Base-by-base conservation (phyloP, 306 rosid genomes). In the Delonix regia region DNA sequence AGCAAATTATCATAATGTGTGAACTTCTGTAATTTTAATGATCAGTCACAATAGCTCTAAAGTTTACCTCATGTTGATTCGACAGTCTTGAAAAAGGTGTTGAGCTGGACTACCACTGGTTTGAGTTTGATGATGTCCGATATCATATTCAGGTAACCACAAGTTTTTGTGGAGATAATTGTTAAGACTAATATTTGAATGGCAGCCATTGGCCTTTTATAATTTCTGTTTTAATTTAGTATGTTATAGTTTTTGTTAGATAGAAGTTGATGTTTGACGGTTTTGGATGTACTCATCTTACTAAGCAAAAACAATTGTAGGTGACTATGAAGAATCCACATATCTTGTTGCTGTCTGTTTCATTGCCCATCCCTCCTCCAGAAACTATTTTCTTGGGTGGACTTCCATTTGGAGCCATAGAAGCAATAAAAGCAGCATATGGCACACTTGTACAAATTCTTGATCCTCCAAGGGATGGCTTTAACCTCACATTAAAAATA, bases 401-500 rank as follows among this genome's bases (percentile, higher is more conserved):
- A 30, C 96, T 93, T 74, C 99, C 98, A 10, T 85, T 82, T 80
- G 99, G 99, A 80, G 97, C 98, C 75, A 88, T 93, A 69, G 98
- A 95, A 86, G 99, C 99, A 77, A 89, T 95, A 45, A 95, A 95
- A 78, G 86, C 93, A 81, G 83, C 97, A 30, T 95, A 95, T 79
- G 97, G 93, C 28, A 79, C 49, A 63, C 63, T 83, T 62, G 90
- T 91, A 69, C 98, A 95, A 80, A 93, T 95, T 86, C 94, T 92
- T 76, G 99, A 95, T 75, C 99, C 99, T 77, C 98, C 98, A 38
- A 90, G 96, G 82, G 99, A 95, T 81, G 99, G 98, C 76, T 93
- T 91, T 85, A 95, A 95, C 90, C 97, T 95, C 51, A 93, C 99
- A 14, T 83, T 95, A 77, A 93, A 89, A 84, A 83, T 93, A 71